Evolutionary conservation across 495 filamentous ascomycete species (phyloP), one percentile per base, ranked within the genome.

Genomic region (Polyplosphaeria fusca): DNA sequence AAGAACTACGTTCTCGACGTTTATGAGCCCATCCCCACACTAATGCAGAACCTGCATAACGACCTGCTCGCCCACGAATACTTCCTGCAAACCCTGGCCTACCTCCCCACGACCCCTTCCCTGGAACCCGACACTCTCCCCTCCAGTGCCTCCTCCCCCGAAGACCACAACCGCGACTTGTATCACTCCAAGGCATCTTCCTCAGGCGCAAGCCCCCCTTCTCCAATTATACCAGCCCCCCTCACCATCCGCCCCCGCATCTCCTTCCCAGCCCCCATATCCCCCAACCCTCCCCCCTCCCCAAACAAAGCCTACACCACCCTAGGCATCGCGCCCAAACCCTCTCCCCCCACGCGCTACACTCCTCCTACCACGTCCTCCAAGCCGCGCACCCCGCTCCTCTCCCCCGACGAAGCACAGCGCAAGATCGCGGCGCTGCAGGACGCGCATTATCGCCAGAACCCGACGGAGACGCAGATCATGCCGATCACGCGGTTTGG

Each of bases 21-120:
- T 37, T 68, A 68, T 46, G 66, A 63, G 9, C 63, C 66, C 3
- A 52, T 67, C 12, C 66, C 66, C 4, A 49, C 60, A 37, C 58
- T 70, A 28, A 60, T 67, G 61, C 41, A 60, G 37, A 70, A 68
- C 51, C 58, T 70, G 38, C 18, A 37, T 18, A 69, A 65, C 42
- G 68, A 70, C 28, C 49, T 70, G 23, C 47, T 63, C 3, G 60
- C 55, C 19, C 44, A 61, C 20, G 64, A 68, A 59, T 50, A 58
- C 26, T 2, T 32, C 13, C 23, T 58, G 14, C 47, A 49, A 49
- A 49, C 47, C 2, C 18, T 49, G 19, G 38, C 27, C 5, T 42
- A 7, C 7, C 7, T 42, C 7, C 39, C 23, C 20, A 37, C 30
- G 27, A n/a, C 25, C 22, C 39, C 13, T 11, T 7, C 11, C 5